Conservation (phyloP, 305 asterid genomes). For the Fraxinus sp. region DNA sequence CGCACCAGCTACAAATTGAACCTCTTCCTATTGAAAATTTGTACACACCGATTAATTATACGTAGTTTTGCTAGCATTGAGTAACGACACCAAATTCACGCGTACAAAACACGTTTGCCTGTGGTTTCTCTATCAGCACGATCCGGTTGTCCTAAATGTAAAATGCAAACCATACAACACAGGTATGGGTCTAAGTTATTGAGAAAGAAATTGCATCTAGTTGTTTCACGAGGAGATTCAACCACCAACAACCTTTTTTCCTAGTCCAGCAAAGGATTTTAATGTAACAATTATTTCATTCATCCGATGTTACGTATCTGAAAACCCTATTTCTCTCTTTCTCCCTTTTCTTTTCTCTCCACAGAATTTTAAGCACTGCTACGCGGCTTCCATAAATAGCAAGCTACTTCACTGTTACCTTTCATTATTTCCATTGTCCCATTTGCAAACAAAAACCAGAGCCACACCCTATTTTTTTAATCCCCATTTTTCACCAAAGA, state of each 20-base stretch:
- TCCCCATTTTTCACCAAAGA: constrained; percentile 6
- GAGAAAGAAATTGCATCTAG: constrained; percentile 31
- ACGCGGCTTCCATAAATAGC: constrained; percentile 21
- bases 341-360: constrained; percentile 10
- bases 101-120: constrained; percentile 8
- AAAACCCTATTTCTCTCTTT: background rate
- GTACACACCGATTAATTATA: background rate
- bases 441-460: constrained; percentile 6
- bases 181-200: constrained; percentile 29
- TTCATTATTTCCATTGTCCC: constrained; percentile 6
- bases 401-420: background rate
- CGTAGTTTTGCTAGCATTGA: background rate
- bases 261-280: constrained; percentile 48
- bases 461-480: background rate
- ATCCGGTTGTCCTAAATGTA: background rate
- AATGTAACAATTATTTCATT: constrained; percentile 45
- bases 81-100: background rate
- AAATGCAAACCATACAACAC: background rate
- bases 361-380: background rate
- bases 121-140: background rate
- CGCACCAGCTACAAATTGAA: background rate
- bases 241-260: constrained; percentile 71
- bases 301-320: constrained; percentile 49
- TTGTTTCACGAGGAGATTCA: constrained; percentile 42
- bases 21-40: background rate